Base-by-base conservation (phyloP, 257 asterid species). In the Solanum sejunctum region DNA sequence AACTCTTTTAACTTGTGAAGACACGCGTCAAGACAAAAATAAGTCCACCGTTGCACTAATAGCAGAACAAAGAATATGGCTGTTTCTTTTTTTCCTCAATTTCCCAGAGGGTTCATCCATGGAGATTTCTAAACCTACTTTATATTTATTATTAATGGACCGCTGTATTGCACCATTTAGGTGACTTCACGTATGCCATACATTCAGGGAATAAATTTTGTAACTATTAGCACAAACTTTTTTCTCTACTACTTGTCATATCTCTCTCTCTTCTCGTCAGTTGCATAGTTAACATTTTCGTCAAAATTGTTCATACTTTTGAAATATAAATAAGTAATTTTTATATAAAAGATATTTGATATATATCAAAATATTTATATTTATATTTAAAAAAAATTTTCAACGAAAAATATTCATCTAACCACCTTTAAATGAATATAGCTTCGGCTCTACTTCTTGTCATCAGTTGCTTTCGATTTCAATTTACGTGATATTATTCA, bases 131-230 rank as follows among this genome's bases (percentile, higher is more conserved):
- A 10, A 5, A n/a, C 20, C 21, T 5, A 49, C 15, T 18, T 21
- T 36, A 36, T 36, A 36, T 36, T n/a, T 1, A 5, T 55, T 55
- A 13, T 32, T 67, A 67, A 67, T 8, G 8, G 21, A 89, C 99
- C 99, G 98, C 89, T 86, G 18, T 83, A 12, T 57, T 81, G 28
- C 64, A 85, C 99, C 98, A 93, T 84, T 92, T 85, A 90, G 87
- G 87, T 88, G 85, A 52, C 28, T 18, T 88, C 85, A 88, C 97
- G 95, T 84, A 64, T 84, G 92, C 93, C 95, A 90, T 91, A 92
- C 82, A 89, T 86, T 89, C 89, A 91, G 96, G 96, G 80, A 92
- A 85, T 82, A 1, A 18, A 17, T 41, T 69, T 70, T 70, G 49
- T 17, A 70, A 70, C 86, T 81, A 87, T 85, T 86, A 86, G 97